Evolutionary conservation across 768 basidiomycete genomes (phyloP).

Genomic region (Suillus weaverae): DNA sequence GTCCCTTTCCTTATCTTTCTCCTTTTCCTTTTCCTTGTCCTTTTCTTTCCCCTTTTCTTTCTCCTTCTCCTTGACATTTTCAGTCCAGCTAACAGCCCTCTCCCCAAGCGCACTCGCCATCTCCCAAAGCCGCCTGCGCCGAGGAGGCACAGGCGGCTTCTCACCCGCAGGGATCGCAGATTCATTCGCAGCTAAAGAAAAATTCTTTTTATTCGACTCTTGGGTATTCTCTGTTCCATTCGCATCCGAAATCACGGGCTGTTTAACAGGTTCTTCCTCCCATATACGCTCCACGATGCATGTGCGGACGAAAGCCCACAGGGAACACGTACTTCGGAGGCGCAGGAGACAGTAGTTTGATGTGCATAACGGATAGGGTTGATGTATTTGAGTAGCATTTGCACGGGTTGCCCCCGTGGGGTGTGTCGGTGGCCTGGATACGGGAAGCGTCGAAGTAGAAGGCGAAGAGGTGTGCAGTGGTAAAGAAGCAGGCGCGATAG

Average conservation of each 20-base stretch:
- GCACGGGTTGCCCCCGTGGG: constrained; percentile 47
- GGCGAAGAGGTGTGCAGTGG: constrained; percentile 27
- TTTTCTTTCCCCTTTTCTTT: background rate
- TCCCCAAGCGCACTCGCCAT: constrained; percentile 65
- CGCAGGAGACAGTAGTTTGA: constrained; percentile 86
- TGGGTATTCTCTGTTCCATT: constrained; percentile 8
- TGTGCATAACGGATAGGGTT: constrained; percentile 69
- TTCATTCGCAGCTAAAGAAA: background rate
- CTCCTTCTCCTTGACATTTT: constrained; percentile 32
- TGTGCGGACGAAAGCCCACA: constrained; percentile 87
- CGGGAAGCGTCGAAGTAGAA: constrained; percentile 34
- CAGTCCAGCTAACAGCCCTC: constrained; percentile 57
- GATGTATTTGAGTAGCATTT: constrained; percentile 23
- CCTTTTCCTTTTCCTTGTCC: constrained; percentile 28
- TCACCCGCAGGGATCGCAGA: constrained; percentile 18
- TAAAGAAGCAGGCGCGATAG: constrained; percentile 21
- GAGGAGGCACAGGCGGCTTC: constrained; percentile 64
- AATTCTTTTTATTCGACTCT: background rate
- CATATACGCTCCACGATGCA: constrained; percentile 84
- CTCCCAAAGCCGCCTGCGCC: constrained; percentile 65
- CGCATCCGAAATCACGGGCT: constrained; percentile 17
- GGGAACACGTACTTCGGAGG: constrained; percentile 80
- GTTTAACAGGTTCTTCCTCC: constrained; percentile 68
- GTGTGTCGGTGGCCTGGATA: constrained; percentile 20
- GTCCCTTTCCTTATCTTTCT: constrained; percentile 33